Base-by-base conservation (phyloP, 352 stramenopile species). In the Globisporangium polare region DNA sequence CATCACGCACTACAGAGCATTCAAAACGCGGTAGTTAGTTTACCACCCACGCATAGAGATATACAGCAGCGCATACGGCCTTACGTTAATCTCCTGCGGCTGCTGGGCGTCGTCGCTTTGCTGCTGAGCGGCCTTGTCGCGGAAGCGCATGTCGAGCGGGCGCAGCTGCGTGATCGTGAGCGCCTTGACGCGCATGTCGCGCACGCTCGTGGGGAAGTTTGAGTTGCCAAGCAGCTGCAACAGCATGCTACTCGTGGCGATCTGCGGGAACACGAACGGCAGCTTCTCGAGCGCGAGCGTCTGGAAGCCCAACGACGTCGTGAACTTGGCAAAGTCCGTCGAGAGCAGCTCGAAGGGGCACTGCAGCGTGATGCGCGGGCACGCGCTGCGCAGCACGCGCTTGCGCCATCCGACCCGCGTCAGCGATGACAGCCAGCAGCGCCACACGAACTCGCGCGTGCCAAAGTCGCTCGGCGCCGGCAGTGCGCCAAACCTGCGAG, bases 221-320 rank as follows among this genome's bases (percentile, higher is more conserved):
- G 86, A 94, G 71, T 94, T 92, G 24, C 83, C 86, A 22, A 92
- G 64, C 41, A 94, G 62, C 60, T 94, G 86, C 52, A 94, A 58
- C 43, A 94, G 77, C 45, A 94, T 57, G 20, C 80, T 81, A 27
- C 83, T 85, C 22, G 71, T 60, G 0, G 78, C 76, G 41, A 89
- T 66, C 58, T 94, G 86, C 29, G 86, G 86, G 50, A 92, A 86
- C 20, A 92, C 71, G 66, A 90, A 89, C 53, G 86, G 83, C 24
- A 94, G 68, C 18, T 83, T 73, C 66, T 90, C 81, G 45, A 94
- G 72, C 58, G 78, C 63, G 33, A 89, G 71, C 62, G 80, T 73
- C 46, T 75, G 66, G 59, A 89, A 77, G 61, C 83, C 85, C 42
- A 94, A 62, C 59, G 83, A 88, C 31, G 81, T 90, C 45, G 82